phyloP scores from a whole-genome alignment of 768 basidiomycete species.

The Hypholoma sublateritium region DNA sequence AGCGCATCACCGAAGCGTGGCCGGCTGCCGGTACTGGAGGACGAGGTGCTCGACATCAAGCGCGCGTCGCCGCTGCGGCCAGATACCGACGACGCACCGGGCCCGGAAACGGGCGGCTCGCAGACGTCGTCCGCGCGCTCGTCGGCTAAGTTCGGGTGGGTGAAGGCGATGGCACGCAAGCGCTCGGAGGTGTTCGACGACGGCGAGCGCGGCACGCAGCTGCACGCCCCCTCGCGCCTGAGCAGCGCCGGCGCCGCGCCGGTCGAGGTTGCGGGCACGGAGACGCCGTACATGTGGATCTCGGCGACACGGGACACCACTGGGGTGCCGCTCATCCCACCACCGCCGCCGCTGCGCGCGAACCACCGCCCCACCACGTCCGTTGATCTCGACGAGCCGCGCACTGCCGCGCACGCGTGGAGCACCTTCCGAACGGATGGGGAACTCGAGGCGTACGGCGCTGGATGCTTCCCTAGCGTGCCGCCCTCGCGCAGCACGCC shows the following conservation, averaged over 20 bases:
- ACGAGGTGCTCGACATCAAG: conserved; percentile 20
- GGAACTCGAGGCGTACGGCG: not conserved
- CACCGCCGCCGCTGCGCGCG: conserved; percentile 1
- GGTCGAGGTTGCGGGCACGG: conserved; percentile 10
- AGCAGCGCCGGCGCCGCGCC: conserved; percentile 7
- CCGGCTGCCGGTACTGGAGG: not conserved
- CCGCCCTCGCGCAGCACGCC: not conserved
- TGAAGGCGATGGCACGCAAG: conserved; percentile 11
- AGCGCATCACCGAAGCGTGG: conserved; percentile 8
- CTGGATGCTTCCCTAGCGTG: not conserved
- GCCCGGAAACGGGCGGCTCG: conserved; percentile 7
- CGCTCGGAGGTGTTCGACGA: conserved; percentile 7
- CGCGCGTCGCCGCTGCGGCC: conserved; percentile 8
- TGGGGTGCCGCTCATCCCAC: no score
- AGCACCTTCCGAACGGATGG: not conserved
- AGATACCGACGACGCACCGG: not conserved
- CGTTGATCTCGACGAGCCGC: not conserved
- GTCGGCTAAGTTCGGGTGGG: conserved; percentile 13
- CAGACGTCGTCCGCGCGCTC: conserved; percentile 9
- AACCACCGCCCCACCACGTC: conserved; percentile 11
- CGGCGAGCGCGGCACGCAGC: not conserved
- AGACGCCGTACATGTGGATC: conserved; percentile 21
- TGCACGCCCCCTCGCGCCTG: not conserved
- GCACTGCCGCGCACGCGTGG: not conserved
- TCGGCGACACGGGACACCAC: conserved; percentile 9